Conservation (phyloP, 805 yeast species). For the Hemisphaericaspora nanyangensis region DNA sequence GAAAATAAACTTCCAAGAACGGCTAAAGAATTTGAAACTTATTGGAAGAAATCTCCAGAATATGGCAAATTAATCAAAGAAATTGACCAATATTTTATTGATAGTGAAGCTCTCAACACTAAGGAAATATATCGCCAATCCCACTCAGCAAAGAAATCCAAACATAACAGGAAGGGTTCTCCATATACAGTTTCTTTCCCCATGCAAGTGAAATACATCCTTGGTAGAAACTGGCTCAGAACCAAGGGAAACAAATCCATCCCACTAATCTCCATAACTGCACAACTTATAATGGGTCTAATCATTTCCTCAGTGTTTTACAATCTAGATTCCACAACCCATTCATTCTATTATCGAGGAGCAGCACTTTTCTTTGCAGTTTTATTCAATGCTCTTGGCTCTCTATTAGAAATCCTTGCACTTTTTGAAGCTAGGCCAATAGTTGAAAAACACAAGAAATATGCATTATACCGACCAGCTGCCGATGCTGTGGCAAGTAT, state of each 20-base stretch:
- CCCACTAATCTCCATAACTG: slow-evolving; percentile 45
- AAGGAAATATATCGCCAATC: slow-evolving; percentile 16
- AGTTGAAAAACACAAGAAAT: slow-evolving; percentile 63
- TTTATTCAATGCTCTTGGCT: slow-evolving; percentile 54
- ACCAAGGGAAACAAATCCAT: slow-evolving; percentile 53
- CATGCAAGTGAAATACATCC: slow-evolving; percentile 48
- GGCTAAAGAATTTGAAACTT: slow-evolving; percentile 53
- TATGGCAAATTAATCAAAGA: slow-evolving; percentile 35
- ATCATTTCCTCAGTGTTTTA: slow-evolving; percentile 58
- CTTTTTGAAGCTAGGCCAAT: slow-evolving; percentile 59
- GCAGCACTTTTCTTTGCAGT: slow-evolving; percentile 58
- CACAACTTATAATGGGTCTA: slow-evolving; percentile 52
- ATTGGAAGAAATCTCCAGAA: slow-evolving; percentile 55
- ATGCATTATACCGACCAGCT: slow-evolving; percentile 67
- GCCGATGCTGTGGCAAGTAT: slow-evolving; percentile 65
- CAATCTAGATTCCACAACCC: slow-evolving; percentile 44
- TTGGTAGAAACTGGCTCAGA: slow-evolving; percentile 50
- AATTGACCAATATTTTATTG: slow-evolving; percentile 35
- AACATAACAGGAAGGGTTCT: slow-evolving; percentile 26
- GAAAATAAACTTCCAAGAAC: slow-evolving; percentile 50
- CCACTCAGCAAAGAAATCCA: slow-evolving; percentile 33
- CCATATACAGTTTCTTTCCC: slow-evolving; percentile 40
- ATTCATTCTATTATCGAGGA: slow-evolving; percentile 57
- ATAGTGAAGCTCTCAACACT: slow-evolving; percentile 12
- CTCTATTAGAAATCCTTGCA: slow-evolving; percentile 54